Base-by-base conservation (phyloP, 495 filamentous ascomycete species). In the Parathielavia hyrcaniae region DNA sequence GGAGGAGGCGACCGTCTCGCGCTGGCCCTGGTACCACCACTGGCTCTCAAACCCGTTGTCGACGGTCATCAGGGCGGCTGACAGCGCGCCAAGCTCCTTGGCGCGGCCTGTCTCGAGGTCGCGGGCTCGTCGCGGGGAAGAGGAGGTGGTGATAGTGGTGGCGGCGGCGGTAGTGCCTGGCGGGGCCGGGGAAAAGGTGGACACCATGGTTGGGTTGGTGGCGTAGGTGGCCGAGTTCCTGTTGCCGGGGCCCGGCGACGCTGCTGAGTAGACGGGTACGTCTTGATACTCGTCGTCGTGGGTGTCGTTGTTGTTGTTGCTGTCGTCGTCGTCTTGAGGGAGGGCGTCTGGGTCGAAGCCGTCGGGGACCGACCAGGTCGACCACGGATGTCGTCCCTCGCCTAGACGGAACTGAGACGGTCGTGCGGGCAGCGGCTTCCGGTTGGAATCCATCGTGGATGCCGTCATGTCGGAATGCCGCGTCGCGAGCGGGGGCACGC, bases 21-120 rank as follows among this genome's bases (percentile, higher is more conserved):
- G 60, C 6, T 23, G 44, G 7, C 75, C 75, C 52, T 75, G 73
- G 53, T 76, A 71, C 76, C 76, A 77, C 76, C 76, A 77, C 62
- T 77, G 75, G 63, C 72, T 74, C 65, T 79, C 76, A 40, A 79
- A 77, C 12, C 76, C 76, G 54, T 78, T 77, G 60, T 80, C 79
- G 9, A 81, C 77, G 5, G 79, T 81, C 72, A 81, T 76, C 78
- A 81, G 78, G 26, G 79, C 79, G 26, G 71, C 71, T 17, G 76
- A 76, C 16, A 81, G 64, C 1, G 76, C 73, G 53, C 73, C 77
- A 30, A 80, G 68, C 20, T 81, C 76, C 23, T 68, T 62, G 19
- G 60, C 61, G 30, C 67, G 40, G 30, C 72, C 67, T 0, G 62
- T 61, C 19, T 58, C 55, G 0, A 44, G 0, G 40, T 58, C 55